phyloP scores from a whole-genome alignment of 2,329 filamentous ascomycete species.

The Microsporum audouinii region DNA sequence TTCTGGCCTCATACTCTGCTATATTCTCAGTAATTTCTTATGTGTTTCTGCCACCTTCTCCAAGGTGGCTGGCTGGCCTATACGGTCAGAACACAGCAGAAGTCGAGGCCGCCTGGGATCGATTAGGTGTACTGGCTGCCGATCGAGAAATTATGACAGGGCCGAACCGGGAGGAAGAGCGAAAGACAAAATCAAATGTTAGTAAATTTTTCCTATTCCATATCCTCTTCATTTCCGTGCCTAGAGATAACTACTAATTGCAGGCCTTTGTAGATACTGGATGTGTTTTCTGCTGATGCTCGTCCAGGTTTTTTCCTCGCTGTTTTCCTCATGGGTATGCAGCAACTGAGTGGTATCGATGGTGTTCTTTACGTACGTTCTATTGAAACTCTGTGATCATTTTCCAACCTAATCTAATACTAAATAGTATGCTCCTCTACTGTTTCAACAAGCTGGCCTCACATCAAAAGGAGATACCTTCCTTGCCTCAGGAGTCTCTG shows the following conservation, averaged over 20 bases:
- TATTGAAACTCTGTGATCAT: constrained; percentile 5
- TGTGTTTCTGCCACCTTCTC: constrained; percentile 43
- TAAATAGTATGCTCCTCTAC: constrained; percentile 45
- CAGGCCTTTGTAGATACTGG: not conserved
- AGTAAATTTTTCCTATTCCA: not conserved
- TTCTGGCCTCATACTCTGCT: constrained; percentile 36
- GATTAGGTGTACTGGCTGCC: constrained; percentile 34
- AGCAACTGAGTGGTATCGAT: constrained; percentile 52
- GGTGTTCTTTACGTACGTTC: constrained; percentile 46
- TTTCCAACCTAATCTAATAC: not conserved
- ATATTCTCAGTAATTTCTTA: constrained; percentile 29
- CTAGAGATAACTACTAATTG: not conserved
- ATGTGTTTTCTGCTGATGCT: not conserved
- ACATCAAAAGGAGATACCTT: constrained; percentile 44
- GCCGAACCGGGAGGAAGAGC: not conserved
- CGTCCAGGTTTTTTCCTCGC: constrained; percentile 38
- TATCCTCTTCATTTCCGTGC: not conserved
- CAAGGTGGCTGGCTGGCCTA: constrained; percentile 43
- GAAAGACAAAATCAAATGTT: not conserved
- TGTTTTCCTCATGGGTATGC: constrained; percentile 48
- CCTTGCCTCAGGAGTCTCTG: constrained; percentile 51
- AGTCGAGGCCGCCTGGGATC: constrained; percentile 34
- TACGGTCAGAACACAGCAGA: constrained; percentile 36
- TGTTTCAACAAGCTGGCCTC: constrained; percentile 51
- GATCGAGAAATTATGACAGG: constrained; percentile 37